Evolutionary conservation across 2,329 filamentous ascomycete species (phyloP).

Genomic region (Zymoseptoria pseudotritici): DNA sequence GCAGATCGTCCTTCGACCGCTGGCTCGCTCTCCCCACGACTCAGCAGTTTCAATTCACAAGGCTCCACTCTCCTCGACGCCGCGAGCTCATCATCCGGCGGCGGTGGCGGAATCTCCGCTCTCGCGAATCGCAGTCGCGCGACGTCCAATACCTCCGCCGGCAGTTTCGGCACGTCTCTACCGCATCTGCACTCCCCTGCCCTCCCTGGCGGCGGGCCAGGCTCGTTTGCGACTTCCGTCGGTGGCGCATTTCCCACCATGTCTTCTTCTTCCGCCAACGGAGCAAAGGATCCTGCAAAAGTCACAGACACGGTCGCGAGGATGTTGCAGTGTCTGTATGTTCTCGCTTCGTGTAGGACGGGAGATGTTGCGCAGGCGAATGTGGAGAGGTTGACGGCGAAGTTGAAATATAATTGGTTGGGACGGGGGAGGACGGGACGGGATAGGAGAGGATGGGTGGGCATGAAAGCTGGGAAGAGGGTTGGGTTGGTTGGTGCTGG

Average conservation of each 20-base stretch:
- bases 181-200: conserved; percentile 27
- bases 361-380: conserved; percentile 67
- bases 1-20: conserved; percentile 53
- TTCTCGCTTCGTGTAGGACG: conserved; percentile 69
- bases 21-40: conserved; percentile 64
- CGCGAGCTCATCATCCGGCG: conserved; percentile 41
- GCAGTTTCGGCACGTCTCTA: conserved; percentile 37
- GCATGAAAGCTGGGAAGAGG: conserved; percentile 42
- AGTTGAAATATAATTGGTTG: conserved; percentile 95
- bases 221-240: conserved; percentile 15
- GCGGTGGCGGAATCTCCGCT: conserved; percentile 31
- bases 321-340: conserved; percentile 93
- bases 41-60: conserved; percentile 74
- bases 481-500: conserved; percentile 25
- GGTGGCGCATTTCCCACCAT: conserved; percentile 2
- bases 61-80: conserved; percentile 71
- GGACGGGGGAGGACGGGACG: conserved; percentile 81
- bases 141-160: conserved; percentile 68
- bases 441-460: conserved; percentile 84
- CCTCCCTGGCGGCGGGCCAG: conserved; percentile 13
- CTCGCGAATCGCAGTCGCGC: conserved; percentile 60
- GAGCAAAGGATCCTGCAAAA: conserved; percentile 48
- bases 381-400: conserved; percentile 75
- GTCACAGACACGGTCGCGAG: conserved; percentile 90
- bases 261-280: conserved; percentile 16